A percentile compares a stretch with the other conserved stretches of the same genome.
These are phyloP conservation scores for Pseudocercospora crystallina DNA, from an alignment of 2,329 filamentous ascomycete species.

Conservation along the genomic window DNA sequence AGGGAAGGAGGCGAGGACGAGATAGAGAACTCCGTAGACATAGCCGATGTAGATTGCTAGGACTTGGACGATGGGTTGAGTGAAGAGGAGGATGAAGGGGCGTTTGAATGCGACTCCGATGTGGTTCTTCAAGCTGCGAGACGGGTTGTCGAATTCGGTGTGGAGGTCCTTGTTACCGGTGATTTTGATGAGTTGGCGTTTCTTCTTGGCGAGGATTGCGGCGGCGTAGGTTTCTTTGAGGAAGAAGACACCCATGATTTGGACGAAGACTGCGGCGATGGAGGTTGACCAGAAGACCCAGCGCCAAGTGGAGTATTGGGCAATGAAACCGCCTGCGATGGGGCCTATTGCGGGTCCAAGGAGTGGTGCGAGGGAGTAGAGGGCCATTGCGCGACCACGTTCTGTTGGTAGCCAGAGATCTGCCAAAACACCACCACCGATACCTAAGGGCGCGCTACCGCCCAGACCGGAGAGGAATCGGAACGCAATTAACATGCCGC, in stretches of 20 bases:
- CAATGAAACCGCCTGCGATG: conserved; percentile 65
- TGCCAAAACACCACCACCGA: conserved; percentile 41
- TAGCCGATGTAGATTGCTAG: conserved; percentile 40
- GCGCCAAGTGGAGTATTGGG: conserved; percentile 64
- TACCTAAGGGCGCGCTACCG: conserved; percentile 39
- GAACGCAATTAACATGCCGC: conserved; percentile 37
- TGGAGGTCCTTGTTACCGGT: conserved; percentile 62
- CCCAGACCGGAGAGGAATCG: conserved; percentile 41
- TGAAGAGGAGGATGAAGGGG: conserved; percentile 38
- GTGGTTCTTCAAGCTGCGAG: conserved; percentile 34
- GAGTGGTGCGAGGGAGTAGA: conserved; percentile 64
- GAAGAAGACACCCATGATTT: conserved; percentile 61
- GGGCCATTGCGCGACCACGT: conserved; percentile 61
- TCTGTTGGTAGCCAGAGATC: conserved; percentile 63
- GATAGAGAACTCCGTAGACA: conserved; percentile 41
- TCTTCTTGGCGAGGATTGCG: conserved; percentile 60
- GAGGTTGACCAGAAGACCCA: conserved; percentile 72
- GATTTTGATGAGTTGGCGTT: conserved; percentile 55
- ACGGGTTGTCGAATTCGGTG: conserved; percentile 47
- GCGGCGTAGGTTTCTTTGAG: conserved; percentile 67
- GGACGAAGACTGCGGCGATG: conserved; percentile 62
- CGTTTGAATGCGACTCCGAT: conserved; percentile 35
- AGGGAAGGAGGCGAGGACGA: conserved; percentile 39
- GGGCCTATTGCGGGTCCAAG: conserved; percentile 67
- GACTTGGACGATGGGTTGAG: conserved; percentile 39